Conservation (phyloP, 805 yeast species). For the Suhomyces pyralidae region DNA sequence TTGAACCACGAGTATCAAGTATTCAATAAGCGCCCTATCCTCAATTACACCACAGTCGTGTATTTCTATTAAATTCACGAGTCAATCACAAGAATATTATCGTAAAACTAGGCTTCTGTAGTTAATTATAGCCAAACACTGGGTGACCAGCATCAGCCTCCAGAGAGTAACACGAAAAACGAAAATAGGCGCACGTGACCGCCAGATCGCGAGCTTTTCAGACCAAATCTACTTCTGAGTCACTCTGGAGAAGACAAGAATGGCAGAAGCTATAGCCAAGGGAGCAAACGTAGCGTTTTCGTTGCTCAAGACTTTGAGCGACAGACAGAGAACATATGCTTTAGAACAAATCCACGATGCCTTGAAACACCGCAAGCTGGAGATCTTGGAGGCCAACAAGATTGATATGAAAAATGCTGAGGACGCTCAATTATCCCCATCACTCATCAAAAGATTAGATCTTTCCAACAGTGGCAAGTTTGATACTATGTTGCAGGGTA, state of each 20-base stretch:
- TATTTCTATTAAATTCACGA: no score
- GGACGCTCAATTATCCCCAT: constrained; percentile 56
- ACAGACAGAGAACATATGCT: constrained; percentile 72
- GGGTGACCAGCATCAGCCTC: not conserved
- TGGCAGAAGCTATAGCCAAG: constrained; percentile 76
- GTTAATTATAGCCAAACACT: not conserved
- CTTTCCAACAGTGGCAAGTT: constrained; percentile 78
- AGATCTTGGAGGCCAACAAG: constrained; percentile 69
- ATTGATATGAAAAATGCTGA: constrained; percentile 71
- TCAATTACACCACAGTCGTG: not conserved
- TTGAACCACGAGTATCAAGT: not conserved
- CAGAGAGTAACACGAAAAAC: not conserved
- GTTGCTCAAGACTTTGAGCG: constrained; percentile 69
- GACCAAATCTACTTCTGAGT: not conserved
- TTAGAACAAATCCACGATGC: constrained; percentile 70
- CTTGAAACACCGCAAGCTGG: constrained; percentile 53
- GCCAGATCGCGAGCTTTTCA: not conserved
- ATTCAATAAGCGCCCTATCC: not conserved
- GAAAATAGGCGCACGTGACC: not conserved
- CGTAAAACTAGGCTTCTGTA: not conserved
- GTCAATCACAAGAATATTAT: not conserved
- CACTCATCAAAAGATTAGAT: constrained; percentile 83
- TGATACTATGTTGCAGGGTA: constrained; percentile 92
- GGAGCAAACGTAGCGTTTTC: constrained; percentile 84
- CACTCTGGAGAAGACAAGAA: constrained; percentile 10